These are phyloP conservation scores for Podila epigama DNA, from an alignment of 192 early-diverging fungal species.

Conservation along the genomic window DNA sequence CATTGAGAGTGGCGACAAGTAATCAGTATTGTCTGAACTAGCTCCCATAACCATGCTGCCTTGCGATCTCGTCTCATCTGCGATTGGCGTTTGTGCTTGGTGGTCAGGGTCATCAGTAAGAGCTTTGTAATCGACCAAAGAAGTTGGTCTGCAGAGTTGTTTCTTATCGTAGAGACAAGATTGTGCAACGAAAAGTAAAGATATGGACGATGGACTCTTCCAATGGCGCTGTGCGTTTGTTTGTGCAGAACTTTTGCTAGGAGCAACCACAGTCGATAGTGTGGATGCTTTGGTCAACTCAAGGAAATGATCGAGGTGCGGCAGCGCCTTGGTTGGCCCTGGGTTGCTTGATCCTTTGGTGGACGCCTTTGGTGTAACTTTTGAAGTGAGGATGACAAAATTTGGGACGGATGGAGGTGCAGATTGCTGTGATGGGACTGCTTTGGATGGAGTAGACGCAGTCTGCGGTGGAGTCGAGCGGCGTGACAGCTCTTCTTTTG, in stretches of 20 bases:
- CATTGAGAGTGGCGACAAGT: slow-evolving; percentile 25
- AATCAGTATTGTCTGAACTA: slow-evolving; percentile 6
- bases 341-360: not conserved
- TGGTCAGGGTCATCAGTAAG: no score
- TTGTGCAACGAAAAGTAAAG: not conserved
- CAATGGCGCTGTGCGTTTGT: not conserved
- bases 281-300: not conserved
- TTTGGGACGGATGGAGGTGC: no score
- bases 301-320: not conserved
- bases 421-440: no score
- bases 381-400: no score
- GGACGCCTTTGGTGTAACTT: no score
- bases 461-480: not conserved
- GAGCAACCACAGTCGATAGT: not conserved
- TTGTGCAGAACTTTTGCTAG: not conserved
- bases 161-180: not conserved
- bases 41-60: no score
- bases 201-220: not conserved
- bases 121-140: not conserved
- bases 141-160: not conserved
- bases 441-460: no score
- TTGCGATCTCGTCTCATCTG: no score
- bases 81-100: no score
- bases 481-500: not conserved
- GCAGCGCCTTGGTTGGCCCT: not conserved